Evolutionary conservation across 1,284 basidiomycete genomes (phyloP).

Genomic region (Mrakiaceae sp.): DNA sequence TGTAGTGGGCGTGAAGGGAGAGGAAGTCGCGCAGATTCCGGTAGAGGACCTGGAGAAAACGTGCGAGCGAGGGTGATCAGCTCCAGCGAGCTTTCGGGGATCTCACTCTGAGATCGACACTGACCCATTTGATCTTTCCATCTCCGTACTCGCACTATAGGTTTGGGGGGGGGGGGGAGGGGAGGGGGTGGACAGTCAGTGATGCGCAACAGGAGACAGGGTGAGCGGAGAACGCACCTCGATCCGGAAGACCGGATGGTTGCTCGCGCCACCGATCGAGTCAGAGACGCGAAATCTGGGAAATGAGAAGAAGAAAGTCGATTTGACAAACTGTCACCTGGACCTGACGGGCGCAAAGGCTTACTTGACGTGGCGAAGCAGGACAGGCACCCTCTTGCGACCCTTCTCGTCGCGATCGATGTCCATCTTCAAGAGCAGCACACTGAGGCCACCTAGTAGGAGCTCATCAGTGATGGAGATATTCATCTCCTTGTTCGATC

Average conservation of each 20-base stretch:
- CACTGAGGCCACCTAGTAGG: slow-evolving; percentile 65
- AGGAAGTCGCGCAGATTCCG: slow-evolving; percentile 88
- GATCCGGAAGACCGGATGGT: slow-evolving; percentile 74
- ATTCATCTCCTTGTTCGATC: background rate
- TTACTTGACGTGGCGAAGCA: slow-evolving; percentile 67
- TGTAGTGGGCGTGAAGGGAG: slow-evolving; percentile 81
- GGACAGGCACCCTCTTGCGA: slow-evolving; percentile 67
- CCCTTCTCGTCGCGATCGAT: slow-evolving; percentile 84
- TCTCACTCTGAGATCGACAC: slow-evolving; percentile 6
- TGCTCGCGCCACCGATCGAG: slow-evolving; percentile 65
- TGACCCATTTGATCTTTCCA: slow-evolving; percentile 76
- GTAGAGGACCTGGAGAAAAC: slow-evolving; percentile 58
- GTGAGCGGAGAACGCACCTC: slow-evolving; percentile 39
- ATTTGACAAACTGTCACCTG: background rate
- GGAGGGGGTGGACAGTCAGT: slow-evolving; percentile 18
- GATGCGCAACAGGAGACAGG: background rate
- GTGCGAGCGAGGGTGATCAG: background rate
- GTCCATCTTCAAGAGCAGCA: slow-evolving; percentile 75
- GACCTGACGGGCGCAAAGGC: background rate
- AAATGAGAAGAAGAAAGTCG: background rate
- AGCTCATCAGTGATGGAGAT: slow-evolving; percentile 61
- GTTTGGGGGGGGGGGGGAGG: no score
- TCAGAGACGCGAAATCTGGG: slow-evolving; percentile 35
- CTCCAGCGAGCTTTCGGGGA: no score
- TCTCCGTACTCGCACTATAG: slow-evolving; percentile 81